Evolutionary conservation across 1,139 yeast species (phyloP).

Genomic region (Protomyces arabidopsidicola): DNA sequence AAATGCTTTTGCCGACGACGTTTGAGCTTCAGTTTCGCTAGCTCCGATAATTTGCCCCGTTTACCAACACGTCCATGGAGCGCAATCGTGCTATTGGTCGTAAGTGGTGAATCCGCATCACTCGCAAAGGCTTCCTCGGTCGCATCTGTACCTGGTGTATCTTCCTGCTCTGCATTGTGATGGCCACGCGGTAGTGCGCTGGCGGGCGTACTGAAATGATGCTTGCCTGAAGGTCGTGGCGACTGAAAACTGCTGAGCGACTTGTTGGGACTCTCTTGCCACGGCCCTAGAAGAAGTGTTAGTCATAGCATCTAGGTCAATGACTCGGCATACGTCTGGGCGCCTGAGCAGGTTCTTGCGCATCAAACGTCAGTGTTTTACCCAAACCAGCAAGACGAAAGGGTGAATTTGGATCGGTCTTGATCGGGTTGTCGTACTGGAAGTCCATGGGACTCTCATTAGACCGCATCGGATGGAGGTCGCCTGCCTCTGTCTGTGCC

Average conservation of each 20-base stretch:
- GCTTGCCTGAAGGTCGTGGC: neutral
- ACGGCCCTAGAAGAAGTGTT: neutral
- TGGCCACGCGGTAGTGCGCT: slow-evolving; percentile 4
- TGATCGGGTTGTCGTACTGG: slow-evolving; percentile 28
- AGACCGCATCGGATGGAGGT: slow-evolving; percentile 11
- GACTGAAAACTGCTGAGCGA: slow-evolving; percentile 8
- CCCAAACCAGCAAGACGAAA: slow-evolving; percentile 18
- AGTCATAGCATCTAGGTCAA: neutral
- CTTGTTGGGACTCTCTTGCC: slow-evolving; percentile 16
- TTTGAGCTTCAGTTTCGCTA: slow-evolving; percentile 20
- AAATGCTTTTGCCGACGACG: slow-evolving; percentile 14
- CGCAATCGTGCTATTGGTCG: neutral
- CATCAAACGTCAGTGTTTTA: slow-evolving; percentile 12
- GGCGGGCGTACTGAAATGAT: neutral
- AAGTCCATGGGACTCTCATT: slow-evolving; percentile 31
- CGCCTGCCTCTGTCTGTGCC: neutral
- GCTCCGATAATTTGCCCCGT: slow-evolving; percentile 35
- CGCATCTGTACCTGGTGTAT: slow-evolving; percentile 27
- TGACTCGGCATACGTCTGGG: neutral
- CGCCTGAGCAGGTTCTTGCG: neutral
- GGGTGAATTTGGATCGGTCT: slow-evolving; percentile 25
- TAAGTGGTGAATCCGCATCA: slow-evolving; percentile 23
- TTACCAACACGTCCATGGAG: neutral
- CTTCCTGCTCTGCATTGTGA: slow-evolving; percentile 7
- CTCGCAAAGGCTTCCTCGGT: slow-evolving; percentile 19